A percentile compares a stretch with the other conserved stretches of the same genome.
Conservation (phyloP, 352 stramenopile genomes). For the Pythium folliculosum region DNA sequence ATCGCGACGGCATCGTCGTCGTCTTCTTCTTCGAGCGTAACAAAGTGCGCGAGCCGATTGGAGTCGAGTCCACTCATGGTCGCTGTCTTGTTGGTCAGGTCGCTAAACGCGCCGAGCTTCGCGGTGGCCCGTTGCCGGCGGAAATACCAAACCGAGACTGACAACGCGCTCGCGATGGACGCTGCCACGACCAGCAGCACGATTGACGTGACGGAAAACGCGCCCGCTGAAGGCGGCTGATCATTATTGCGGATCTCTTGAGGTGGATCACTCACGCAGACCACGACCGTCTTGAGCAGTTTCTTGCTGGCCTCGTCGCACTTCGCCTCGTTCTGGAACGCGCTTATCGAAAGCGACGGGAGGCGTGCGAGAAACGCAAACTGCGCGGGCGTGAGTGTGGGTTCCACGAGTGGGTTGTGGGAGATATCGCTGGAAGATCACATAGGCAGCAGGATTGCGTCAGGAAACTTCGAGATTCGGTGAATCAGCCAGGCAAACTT, state of each 20-base stretch:
- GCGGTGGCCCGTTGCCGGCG: not conserved
- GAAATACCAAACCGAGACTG: not conserved
- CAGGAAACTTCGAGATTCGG: too few species aligned
- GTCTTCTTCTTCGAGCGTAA: not conserved
- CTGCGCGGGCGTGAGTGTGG: not conserved
- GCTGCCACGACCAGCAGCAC: too few species aligned
- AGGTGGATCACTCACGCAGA: conserved; percentile 9
- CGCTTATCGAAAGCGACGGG: not conserved
- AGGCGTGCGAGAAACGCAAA: conserved; percentile 9
- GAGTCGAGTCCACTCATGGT: not conserved
- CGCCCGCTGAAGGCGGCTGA: too few species aligned
- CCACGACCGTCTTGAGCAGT: conserved; percentile 5
- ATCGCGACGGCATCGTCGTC: not conserved
- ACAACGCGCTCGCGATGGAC: too few species aligned
- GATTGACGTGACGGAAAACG: too few species aligned
- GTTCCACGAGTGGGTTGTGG: not conserved
- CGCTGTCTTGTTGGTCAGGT: not conserved
- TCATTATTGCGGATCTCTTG: not conserved
- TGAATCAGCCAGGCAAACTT: not conserved
- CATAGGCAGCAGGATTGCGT: too few species aligned
- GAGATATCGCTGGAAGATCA: conserved; percentile 4
- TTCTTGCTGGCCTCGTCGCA: conserved; percentile 4
- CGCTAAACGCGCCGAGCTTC: not conserved
- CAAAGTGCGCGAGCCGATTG: not conserved
- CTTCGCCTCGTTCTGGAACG: not conserved